phyloP scores from a whole-genome alignment of 352 stramenopile genomes.

The Phytophthora capsici region DNA sequence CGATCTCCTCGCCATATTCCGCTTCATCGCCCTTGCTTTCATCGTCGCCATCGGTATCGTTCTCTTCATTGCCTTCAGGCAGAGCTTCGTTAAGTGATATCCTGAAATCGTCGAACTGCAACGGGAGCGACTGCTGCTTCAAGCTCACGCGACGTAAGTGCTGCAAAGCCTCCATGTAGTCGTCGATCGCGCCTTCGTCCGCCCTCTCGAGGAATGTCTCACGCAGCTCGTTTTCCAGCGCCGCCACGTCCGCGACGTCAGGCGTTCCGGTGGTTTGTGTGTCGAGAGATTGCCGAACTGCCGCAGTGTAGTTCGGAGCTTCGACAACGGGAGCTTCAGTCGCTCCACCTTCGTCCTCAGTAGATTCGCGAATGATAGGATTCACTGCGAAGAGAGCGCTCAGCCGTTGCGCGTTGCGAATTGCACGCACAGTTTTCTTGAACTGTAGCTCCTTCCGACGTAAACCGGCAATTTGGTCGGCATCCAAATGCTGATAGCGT shows the following conservation, averaged over 20 bases:
- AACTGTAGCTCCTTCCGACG: conserved; percentile 75
- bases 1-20: conserved; percentile 20
- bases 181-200: conserved; percentile 66
- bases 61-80: conserved; percentile 36
- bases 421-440: conserved; percentile 68
- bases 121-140: conserved; percentile 30
- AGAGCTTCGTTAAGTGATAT: neutral
- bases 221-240: conserved; percentile 69
- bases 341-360: conserved; percentile 10
- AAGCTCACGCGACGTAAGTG: conserved; percentile 60
- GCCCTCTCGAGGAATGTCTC: conserved; percentile 69
- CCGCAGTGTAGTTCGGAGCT: conserved; percentile 43
- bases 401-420: conserved; percentile 57
- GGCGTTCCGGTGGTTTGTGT: neutral
- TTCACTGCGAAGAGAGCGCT: conserved; percentile 20
- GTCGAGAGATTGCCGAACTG: conserved; percentile 37
- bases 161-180: conserved; percentile 73
- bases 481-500: conserved; percentile 72
- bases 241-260: conserved; percentile 42
- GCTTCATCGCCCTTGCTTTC: conserved; percentile 23
- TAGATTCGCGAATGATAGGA: neutral
- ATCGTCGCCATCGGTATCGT: conserved; percentile 34
- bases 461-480: conserved; percentile 67
- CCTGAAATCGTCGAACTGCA: conserved; percentile 17
- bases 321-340: neutral